Evolutionary conservation across 2,329 filamentous ascomycete genomes (phyloP).

Genomic region (Pyrenophora graminea): DNA sequence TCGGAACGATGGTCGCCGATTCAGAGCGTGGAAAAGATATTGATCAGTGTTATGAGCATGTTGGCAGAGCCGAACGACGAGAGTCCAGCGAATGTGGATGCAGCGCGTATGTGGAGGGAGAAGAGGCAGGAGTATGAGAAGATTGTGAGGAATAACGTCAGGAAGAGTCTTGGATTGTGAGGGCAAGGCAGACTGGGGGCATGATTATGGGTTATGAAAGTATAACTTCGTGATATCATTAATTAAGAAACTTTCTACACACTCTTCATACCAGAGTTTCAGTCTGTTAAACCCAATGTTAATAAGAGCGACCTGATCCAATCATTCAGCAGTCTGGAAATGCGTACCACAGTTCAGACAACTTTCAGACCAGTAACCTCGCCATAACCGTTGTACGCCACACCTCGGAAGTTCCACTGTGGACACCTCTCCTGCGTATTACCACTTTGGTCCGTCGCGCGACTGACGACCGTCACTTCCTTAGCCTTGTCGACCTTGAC

Average conservation of each 20-base stretch:
- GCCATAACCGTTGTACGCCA: constrained; percentile 65
- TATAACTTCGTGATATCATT: constrained; percentile 15
- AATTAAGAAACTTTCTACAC: not conserved
- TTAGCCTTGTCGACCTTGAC: constrained; percentile 50
- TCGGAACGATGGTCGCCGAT: constrained; percentile 93
- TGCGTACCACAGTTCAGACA: constrained; percentile 20
- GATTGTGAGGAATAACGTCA: constrained; percentile 65
- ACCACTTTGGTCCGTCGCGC: constrained; percentile 59
- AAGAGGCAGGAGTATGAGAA: constrained; percentile 78
- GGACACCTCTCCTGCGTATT: constrained; percentile 56
- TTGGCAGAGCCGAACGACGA: constrained; percentile 93
- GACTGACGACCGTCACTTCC: constrained; percentile 55
- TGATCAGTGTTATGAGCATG: constrained; percentile 90
- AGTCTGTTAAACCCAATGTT: too few relatives aligned
- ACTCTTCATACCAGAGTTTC: too few relatives aligned
- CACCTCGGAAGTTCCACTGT: constrained; percentile 63
- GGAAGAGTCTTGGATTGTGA: constrained; percentile 45
- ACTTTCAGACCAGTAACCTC: constrained; percentile 57
- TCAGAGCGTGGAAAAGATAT: constrained; percentile 91
- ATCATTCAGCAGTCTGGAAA: not conserved
- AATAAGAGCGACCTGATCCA: too few relatives aligned
- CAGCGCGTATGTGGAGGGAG: constrained; percentile 83
- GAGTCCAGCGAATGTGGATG: constrained; percentile 92
- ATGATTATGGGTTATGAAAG: not conserved
- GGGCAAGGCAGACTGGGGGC: not conserved